Conservation (phyloP, 2,329 filamentous ascomycete species). For the Blastomyces parvus region DNA sequence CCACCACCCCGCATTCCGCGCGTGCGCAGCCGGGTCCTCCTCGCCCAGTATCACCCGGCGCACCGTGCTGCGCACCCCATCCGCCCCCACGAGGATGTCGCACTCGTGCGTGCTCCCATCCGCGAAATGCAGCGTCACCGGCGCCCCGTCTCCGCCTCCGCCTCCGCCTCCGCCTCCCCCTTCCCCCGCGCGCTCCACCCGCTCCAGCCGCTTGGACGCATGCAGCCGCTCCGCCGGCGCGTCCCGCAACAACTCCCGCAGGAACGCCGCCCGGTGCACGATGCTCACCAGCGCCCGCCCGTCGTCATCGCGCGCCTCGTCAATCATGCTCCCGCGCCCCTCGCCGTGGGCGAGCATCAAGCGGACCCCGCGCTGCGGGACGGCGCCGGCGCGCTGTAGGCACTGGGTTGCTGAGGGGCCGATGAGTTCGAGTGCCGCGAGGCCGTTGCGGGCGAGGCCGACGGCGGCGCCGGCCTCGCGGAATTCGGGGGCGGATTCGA, state of each 20-base stretch:
- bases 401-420: slow-evolving; percentile 15
- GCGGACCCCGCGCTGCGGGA: slow-evolving; percentile 19
- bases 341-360: neutral
- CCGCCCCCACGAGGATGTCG: neutral
- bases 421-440: slow-evolving; percentile 29
- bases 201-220: neutral
- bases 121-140: neutral
- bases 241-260: neutral
- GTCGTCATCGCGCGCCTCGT: neutral
- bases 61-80: neutral
- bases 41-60: neutral
- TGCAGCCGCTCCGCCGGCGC: neutral
- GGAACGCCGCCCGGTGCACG: neutral
- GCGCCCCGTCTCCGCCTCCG: too few species aligned
- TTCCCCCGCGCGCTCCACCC: neutral
- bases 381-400: slow-evolving; percentile 19
- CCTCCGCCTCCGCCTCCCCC: too few species aligned
- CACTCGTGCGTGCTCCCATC: neutral
- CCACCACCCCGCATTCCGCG: neutral
- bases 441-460: slow-evolving; percentile 33
- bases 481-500: slow-evolving; percentile 28
- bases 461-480: slow-evolving; percentile 32
- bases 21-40: neutral
- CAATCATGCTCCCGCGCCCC: neutral
- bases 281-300: neutral